phyloP scores from a whole-genome alignment of 2,329 filamentous ascomycete genomes.

The Metarhizium humberi region DNA sequence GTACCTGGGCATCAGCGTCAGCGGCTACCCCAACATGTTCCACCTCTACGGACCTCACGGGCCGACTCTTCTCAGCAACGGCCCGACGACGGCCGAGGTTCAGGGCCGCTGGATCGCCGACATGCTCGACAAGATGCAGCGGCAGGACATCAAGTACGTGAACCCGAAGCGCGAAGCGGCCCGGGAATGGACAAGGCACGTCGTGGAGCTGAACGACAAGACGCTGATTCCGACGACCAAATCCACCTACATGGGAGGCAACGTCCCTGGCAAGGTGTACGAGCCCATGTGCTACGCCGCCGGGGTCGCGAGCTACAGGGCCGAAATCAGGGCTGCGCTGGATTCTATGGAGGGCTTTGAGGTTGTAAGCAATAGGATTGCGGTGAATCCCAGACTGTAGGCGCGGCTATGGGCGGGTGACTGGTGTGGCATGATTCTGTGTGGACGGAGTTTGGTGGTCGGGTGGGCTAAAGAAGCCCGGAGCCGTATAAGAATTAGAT shows the following conservation, averaged over 20 bases:
- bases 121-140: constrained; percentile 37
- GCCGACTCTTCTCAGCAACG: constrained; percentile 46
- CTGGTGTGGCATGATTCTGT: too few relatives aligned
- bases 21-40: constrained; percentile 41
- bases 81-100: constrained; percentile 42
- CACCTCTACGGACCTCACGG: constrained; percentile 46
- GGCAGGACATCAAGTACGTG: constrained; percentile 35
- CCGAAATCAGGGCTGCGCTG: constrained; percentile 23
- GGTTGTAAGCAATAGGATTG: constrained; percentile 1
- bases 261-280: constrained; percentile 40
- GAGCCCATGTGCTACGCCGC: constrained; percentile 42
- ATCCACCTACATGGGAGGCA: constrained; percentile 48
- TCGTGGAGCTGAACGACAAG: constrained; percentile 35
- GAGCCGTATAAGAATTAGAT: too few relatives aligned
- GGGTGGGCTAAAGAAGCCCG: too few relatives aligned
- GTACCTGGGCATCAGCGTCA: constrained; percentile 33
- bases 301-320: constrained; percentile 26
- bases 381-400: too few relatives aligned
- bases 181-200: constrained; percentile 37
- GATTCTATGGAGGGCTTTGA: constrained; percentile 27
- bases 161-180: constrained; percentile 36
- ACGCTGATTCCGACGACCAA: constrained; percentile 38
- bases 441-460: too few relatives aligned
- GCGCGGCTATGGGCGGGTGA: too few relatives aligned
- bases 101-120: constrained; percentile 49